Base-by-base conservation (phyloP, 1,284 basidiomycete genomes). In the Cutaneotrichosporon sp. region DNA sequence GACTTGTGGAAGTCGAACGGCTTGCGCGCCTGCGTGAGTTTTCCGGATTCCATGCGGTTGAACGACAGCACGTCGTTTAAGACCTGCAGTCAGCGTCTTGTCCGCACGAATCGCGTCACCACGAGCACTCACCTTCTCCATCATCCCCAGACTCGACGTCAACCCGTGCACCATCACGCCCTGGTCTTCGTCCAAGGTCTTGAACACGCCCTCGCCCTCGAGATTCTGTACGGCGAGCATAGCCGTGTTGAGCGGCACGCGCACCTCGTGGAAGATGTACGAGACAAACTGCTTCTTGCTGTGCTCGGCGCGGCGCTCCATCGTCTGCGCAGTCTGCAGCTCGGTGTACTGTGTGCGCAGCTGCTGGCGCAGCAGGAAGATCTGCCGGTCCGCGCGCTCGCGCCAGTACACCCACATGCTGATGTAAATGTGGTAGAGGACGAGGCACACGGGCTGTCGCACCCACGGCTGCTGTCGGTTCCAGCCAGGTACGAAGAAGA, bases 231-330 rank as follows among this genome's bases (percentile, higher is more conserved):
- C 87, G 0, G 92, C 92, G 34, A 95, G 82, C 14, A 93, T 80
- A 1, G 92, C 92, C 34, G 91, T 94, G 73, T 95, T 95, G 64
- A 95, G 82, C 20, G 93, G 92, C 50, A 95, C 92, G 67, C 92
- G 87, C 73, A 92, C 91, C 82, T 91, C 76, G 64, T 79, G 77
- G 58, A 79, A 79, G 67, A 78, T 88, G 74, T 90, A 90, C 52
- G 88, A 89, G 25, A 91, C 92, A 49, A 93, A 84, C 14, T 90
- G 86, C 54, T 89, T 84, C 74, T 92, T 81, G 2, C 87, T 89
- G 67, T 92, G 89, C 2, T 87, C 84, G 8, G 90, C 88, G 66
- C 87, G 87, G 55, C 88, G 83, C 73, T 94, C 91, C 73, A 90
- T 90, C 57, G 91, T 84, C 76, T 92, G 90, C 6, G 91, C 91